These are phyloP conservation scores for Tolypocladium guangdongense DNA, from an alignment of 2,329 filamentous ascomycete species.

Conservation along the genomic window DNA sequence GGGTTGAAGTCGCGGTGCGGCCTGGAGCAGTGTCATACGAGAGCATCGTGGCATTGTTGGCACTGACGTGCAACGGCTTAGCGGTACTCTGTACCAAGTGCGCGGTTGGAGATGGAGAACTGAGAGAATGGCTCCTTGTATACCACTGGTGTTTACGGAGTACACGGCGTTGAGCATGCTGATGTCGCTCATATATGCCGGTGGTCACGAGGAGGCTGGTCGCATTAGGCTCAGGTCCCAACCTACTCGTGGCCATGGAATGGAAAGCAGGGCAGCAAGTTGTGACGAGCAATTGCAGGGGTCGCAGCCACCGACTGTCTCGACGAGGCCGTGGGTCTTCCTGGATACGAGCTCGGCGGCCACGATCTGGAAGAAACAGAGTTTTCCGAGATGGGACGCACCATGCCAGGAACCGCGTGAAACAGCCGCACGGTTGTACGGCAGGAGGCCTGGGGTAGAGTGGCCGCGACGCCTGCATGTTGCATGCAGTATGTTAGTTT, in stretches of 20 bases:
- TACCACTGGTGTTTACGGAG: not conserved
- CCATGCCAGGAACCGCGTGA: conserved; percentile 5
- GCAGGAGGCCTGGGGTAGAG: conserved; percentile 2
- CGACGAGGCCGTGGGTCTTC: not conserved
- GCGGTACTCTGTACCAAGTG: not conserved
- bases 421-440: conserved; percentile 3
- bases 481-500: not conserved
- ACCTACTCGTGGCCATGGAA: not conserved
- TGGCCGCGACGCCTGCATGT: conserved; percentile 1
- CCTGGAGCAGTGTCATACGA: not conserved
- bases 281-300: not conserved
- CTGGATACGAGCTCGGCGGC: not conserved
- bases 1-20: not conserved
- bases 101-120: not conserved
- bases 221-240: not conserved
- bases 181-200: not conserved
- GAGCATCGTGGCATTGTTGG: no score
- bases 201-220: not conserved
- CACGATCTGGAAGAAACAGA: not conserved
- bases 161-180: not conserved
- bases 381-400: not conserved
- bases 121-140: not conserved
- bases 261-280: not conserved
- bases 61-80: not conserved
- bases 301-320: not conserved